Evolutionary conservation across 2,329 filamentous ascomycete genomes (phyloP).

Genomic region (Sporothrix sp.): DNA sequence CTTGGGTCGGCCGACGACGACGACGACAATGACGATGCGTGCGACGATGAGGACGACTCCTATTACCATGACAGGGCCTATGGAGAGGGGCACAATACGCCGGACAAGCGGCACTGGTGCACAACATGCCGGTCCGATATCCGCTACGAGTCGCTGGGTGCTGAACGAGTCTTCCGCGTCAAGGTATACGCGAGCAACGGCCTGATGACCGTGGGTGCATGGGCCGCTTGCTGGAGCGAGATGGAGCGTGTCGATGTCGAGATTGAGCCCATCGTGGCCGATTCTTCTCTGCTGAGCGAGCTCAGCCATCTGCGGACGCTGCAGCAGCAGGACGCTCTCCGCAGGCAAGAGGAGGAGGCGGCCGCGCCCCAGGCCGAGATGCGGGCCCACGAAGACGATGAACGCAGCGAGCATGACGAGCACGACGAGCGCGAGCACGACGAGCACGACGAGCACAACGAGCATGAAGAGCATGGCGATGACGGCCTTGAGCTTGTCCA

Average conservation of each 20-base stretch:
- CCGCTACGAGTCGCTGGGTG: constrained; percentile 42
- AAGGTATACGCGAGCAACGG: constrained; percentile 94
- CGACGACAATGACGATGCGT: constrained; percentile 31
- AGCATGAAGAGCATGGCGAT: too few species aligned
- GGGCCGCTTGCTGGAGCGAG: constrained; percentile 89
- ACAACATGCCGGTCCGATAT: constrained; percentile 46
- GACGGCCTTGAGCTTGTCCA: too few species aligned
- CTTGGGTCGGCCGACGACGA: constrained; percentile 49
- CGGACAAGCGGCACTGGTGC: constrained; percentile 44
- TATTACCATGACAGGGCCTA: constrained; percentile 31
- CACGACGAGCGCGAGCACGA: neutral
- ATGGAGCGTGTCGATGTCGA: constrained; percentile 99
- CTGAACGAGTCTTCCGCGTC: constrained; percentile 57
- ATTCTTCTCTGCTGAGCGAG: constrained; percentile 47
- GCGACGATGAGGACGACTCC: constrained; percentile 37
- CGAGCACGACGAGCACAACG: neutral
- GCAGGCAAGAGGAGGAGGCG: constrained; percentile 23
- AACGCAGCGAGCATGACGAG: constrained; percentile 3
- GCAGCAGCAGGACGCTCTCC: constrained; percentile 28
- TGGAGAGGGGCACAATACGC: constrained; percentile 18
- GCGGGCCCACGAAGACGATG: constrained; percentile 21
- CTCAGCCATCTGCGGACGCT: constrained; percentile 34
- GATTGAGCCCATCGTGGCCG: constrained; percentile 60
- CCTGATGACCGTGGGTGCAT: constrained; percentile 82
- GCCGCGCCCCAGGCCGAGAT: constrained; percentile 26